phyloP scores from a whole-genome alignment of 768 basidiomycete genomes.

The Tubosaeta brunneosetosa region DNA sequence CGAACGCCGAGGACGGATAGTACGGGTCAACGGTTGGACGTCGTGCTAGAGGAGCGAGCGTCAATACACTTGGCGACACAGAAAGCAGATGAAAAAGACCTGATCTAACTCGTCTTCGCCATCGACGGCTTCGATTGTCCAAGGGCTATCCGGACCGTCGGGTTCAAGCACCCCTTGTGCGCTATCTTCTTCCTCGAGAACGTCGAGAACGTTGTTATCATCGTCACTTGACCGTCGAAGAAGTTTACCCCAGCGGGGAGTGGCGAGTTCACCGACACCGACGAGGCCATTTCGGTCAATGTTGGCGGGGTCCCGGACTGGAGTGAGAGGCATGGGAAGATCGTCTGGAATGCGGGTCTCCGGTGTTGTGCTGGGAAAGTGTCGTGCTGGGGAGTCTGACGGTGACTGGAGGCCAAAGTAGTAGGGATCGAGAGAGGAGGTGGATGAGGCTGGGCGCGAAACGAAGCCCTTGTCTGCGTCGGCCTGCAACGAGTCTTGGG shows the following conservation, averaged over 20 bases:
- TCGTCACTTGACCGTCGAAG: conserved; percentile 40
- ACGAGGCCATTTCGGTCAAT: conserved; percentile 87
- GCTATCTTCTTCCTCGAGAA: conserved; percentile 29
- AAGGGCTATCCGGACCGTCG: conserved; percentile 69
- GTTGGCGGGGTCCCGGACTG: conserved; percentile 67
- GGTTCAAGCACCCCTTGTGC: conserved; percentile 38
- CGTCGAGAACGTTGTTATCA: conserved; percentile 33
- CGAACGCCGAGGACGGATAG: conserved; percentile 58
- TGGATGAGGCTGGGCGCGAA: conserved; percentile 69
- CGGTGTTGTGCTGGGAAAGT: conserved; percentile 53
- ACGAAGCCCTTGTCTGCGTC: conserved; percentile 42
- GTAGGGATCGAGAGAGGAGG: conserved; percentile 84
- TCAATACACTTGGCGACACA: background rate
- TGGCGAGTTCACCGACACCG: conserved; percentile 93
- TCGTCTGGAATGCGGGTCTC: conserved; percentile 49
- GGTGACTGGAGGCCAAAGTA: conserved; percentile 75
- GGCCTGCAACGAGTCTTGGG: conserved; percentile 26
- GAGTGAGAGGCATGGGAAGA: conserved; percentile 64
- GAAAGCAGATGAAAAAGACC: conserved; percentile 34
- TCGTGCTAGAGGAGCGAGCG: conserved; percentile 35
- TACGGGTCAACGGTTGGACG: conserved; percentile 40
- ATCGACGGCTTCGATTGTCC: conserved; percentile 86
- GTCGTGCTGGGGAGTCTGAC: conserved; percentile 59
- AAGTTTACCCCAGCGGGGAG: conserved; percentile 85
- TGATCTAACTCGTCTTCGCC: conserved; percentile 74